A percentile compares a stretch with the other conserved stretches of the same genome.
These are phyloP conservation scores for Trametes cingulata DNA, from an alignment of 768 basidiomycete species.

Conservation along the genomic window DNA sequence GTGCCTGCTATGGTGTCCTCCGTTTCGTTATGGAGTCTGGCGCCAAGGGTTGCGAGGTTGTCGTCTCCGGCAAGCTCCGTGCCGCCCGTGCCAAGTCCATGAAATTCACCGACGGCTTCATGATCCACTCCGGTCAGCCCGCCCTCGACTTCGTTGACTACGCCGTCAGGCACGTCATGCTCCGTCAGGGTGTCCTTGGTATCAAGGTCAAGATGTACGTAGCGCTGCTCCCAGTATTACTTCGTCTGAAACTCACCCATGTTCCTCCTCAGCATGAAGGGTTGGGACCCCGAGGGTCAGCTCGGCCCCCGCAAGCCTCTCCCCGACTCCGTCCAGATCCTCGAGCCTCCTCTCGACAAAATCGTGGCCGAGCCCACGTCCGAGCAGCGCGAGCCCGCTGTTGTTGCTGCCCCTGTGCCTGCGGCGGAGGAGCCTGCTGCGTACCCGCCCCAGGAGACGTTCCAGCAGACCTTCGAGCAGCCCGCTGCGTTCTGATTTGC, in stretches of 20 bases:
- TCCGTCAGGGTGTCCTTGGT: constrained; percentile 98
- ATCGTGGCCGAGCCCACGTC: constrained; percentile 85
- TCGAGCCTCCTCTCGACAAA: constrained; percentile 91
- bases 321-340: constrained; percentile 90
- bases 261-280: constrained; percentile 79
- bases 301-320: constrained; percentile 90
- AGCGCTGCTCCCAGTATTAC: neutral
- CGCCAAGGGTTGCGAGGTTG: constrained; percentile 99
- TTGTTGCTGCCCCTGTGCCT: constrained; percentile 50
- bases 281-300: constrained; percentile 88
- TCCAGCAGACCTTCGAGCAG: constrained; percentile 33
- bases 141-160: constrained; percentile 95
- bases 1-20: constrained; percentile 99
- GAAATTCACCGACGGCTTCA: constrained; percentile 99
- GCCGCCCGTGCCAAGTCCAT: constrained; percentile 99
- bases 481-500: constrained; percentile 55
- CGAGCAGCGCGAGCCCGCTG: constrained; percentile 75
- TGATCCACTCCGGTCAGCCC: constrained; percentile 99
- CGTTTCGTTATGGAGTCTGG: constrained; percentile 99
- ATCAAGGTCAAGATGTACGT: constrained; percentile 99
- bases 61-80: constrained; percentile 99
- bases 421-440: constrained; percentile 51
- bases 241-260: constrained; percentile 13
- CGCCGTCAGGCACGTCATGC: constrained; percentile 96
- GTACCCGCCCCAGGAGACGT: constrained; percentile 41